Evolutionary conservation across 441 rosid genomes (phyloP), one percentile per base, ranked within the genome.

Genomic region (Erodium trifolium): DNA sequence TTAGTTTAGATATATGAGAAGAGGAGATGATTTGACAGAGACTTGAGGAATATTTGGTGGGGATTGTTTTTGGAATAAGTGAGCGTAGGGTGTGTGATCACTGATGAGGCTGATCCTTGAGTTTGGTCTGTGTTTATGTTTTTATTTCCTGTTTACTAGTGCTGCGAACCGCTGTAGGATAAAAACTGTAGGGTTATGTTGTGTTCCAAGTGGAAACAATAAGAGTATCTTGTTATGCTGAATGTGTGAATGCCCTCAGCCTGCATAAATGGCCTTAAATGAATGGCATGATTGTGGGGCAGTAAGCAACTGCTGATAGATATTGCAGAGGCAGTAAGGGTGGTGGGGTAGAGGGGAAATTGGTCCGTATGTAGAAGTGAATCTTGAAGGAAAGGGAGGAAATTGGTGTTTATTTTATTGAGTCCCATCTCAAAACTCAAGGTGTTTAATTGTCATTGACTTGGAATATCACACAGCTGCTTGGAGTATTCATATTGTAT

Each of bases 141-240:
- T 51, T 51, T n/a, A 51, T n/a, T 7, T 13, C 59, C 18, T 51
- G 6, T 51, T 51, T 51, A 51, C 17, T 51, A 13, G 17, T 51
- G n/a, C 59, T 51, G 59, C 4, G 12, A 43, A 43, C 13, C 7
- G 49, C 49, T 34, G 37, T 2, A 3, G 59, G 59, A 51, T n/a
- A 51, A 51, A 51, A 13, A 5, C 1, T 13, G 59, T 51, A 51
- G 59, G 59, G 59, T 51, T 51, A 3, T 51, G 59, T 14, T 51
- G 59, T n/a, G 27, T 23, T 51, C 49, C 17, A 51, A 51, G 59
- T 51, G 59, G 59, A 51, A n/a, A 51, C 14, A 51, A 51, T 51
- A 23, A 34, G 17, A 4, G 49, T 51, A 51, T 51, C 12, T 13
- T 51, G 59, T 51, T 51, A 51, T 51, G 59, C 59, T n/a, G 17